These are phyloP conservation scores for Rhododendron kiyosumense DNA, from an alignment of 148 eudicot genomes.

Conservation along the genomic window DNA sequence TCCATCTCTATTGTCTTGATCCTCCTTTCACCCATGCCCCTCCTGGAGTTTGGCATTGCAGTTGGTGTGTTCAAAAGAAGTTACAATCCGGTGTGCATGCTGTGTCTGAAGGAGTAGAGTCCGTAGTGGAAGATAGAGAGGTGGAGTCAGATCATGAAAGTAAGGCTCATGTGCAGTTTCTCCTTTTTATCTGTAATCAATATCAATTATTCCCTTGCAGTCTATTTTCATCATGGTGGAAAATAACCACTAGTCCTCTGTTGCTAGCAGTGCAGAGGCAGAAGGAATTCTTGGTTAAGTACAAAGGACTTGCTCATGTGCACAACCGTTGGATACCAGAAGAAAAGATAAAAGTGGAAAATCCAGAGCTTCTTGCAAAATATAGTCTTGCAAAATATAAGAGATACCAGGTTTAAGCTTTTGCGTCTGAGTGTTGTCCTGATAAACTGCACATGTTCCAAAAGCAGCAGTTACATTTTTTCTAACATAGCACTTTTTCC, in stretches of 20 bases:
- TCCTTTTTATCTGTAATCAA: not conserved
- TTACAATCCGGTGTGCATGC: constrained; percentile 16
- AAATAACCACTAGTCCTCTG: not conserved
- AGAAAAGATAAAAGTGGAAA: constrained; percentile 1
- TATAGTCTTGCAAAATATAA: constrained; percentile 2
- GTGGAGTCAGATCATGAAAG: constrained; percentile 19
- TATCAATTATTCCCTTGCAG: not conserved
- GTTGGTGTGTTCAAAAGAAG: constrained; percentile 27
- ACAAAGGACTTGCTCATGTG: constrained; percentile 30
- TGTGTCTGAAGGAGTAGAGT: constrained; percentile 28
- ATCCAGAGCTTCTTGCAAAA: constrained; percentile 7
- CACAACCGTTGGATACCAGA: constrained; percentile 30
- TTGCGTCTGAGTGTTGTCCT: not conserved
- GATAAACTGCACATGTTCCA: not conserved
- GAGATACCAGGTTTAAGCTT: constrained; percentile 6
- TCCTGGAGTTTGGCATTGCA: constrained; percentile 32
- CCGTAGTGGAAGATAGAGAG: constrained; percentile 16
- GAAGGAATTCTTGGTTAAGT: constrained; percentile 29
- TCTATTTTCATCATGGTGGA: not conserved
- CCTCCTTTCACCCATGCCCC: constrained; percentile 19
- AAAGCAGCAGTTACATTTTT: not conserved
- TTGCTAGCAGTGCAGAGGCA: constrained; percentile 11
- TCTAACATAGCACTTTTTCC: not conserved
- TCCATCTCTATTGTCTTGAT: constrained; percentile 23
- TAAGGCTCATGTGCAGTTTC: constrained; percentile 1